phyloP scores from a whole-genome alignment of 208 protist species.

The Leishmania tropica region DNA sequence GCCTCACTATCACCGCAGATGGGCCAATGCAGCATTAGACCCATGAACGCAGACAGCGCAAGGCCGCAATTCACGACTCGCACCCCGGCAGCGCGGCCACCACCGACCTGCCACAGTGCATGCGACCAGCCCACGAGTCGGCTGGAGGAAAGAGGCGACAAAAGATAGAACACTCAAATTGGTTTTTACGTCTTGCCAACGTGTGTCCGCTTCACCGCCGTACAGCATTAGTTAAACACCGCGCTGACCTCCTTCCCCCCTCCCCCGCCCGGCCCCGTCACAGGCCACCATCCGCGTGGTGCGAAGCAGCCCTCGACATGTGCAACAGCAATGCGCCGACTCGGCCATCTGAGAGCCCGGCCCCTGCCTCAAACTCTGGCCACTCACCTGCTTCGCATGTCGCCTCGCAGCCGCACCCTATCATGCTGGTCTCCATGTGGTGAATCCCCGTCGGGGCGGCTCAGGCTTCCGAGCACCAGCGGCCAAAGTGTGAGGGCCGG shows the following conservation, averaged over 20 bases:
- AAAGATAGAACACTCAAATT: not conserved
- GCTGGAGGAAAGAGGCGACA: not conserved
- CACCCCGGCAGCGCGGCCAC: not conserved
- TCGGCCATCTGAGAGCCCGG: not conserved
- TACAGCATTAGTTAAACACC: not conserved
- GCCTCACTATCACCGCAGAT: not conserved
- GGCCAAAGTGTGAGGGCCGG: not conserved
- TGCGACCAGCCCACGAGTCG: not conserved
- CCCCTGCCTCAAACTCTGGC: not conserved
- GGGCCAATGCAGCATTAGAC: not conserved
- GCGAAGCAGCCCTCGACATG: not conserved
- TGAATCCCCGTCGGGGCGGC: not conserved
- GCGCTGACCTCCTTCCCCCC: not conserved
- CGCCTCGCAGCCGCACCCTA: not conserved
- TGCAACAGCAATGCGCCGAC: not conserved
- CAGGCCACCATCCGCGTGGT: not conserved
- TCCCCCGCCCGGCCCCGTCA: not conserved
- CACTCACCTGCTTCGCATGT: not conserved
- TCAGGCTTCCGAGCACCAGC: not conserved
- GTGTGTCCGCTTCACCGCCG: not conserved
- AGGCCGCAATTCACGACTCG: not conserved
- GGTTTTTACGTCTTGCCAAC: too few species aligned
- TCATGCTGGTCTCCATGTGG: not conserved
- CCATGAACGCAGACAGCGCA: not conserved
- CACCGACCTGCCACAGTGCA: not conserved